Evolutionary conservation across 108 stramenopile species (phyloP), one percentile per base, ranked within the genome.

Genomic region (Fistulifera pelliculosa): DNA sequence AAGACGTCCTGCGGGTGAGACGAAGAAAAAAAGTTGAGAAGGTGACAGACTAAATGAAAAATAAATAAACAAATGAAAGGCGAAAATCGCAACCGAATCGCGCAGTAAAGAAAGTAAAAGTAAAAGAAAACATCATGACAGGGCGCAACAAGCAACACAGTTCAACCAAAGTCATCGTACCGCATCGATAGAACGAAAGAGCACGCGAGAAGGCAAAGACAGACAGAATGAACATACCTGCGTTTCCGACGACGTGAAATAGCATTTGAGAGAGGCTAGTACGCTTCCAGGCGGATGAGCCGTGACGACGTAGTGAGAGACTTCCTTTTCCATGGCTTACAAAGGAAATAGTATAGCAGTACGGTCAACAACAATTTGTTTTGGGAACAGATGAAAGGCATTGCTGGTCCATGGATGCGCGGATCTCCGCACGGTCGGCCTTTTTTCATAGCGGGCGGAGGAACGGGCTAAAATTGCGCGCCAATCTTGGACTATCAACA

Each of bases 271-370:
- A 0, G 81, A 63, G 17, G 53, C 47, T 17, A 70, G 49, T 0
- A 87, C 81, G 23, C 73, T 68, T 11, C 81, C 81, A 3, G 85
- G 75, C 24, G 81, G 85, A 66, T 83, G 81, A 23, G 80, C 67
- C 22, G 85, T 87, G 52, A 83, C 81, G 0, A 83, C 85, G 44
- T 76, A 80, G 57, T 87, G 85, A 5, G 71, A 64, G 15, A 76
- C 63, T 65, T 83, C 81, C 17, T 58, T 58, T 23, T 51, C 44
- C 44, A 45, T 45, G 44, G 31, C 31, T 35, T 35, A 35, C 6
- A 35, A 35, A 35, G 8, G 31, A 35, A 6, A 35, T 3, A 35
- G 31, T 35, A 35, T 6, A 35, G 31, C 8, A 35, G 8, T 35
- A 35, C 8, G 31, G n/a, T n/a, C n/a, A n/a, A n/a, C n/a, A n/a